Percentiles rank a stretch among this genome's conserved stretches.
These are phyloP conservation scores for Candida nonsorbophila DNA, from an alignment of 805 yeast genomes.

Conservation along the genomic window DNA sequence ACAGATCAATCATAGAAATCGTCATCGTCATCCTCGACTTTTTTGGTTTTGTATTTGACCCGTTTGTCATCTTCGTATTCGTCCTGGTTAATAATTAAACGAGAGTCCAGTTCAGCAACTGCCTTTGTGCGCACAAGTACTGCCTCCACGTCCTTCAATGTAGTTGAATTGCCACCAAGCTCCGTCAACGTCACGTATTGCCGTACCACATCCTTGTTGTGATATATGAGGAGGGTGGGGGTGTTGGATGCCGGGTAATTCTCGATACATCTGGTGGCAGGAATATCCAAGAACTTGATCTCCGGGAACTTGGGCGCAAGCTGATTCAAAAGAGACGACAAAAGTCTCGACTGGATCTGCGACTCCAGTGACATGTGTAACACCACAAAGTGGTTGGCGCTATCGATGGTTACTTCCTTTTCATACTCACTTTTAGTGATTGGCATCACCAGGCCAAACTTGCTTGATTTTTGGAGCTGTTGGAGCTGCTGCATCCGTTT, in stretches of 20 bases:
- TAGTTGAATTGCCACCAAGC: constrained; percentile 80
- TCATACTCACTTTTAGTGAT: constrained; percentile 86
- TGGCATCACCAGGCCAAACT: constrained; percentile 72
- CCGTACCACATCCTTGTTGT: constrained; percentile 69
- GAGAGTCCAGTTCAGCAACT: constrained; percentile 58
- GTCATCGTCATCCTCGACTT: constrained; percentile 26
- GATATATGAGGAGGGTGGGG: constrained; percentile 84
- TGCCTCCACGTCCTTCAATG: constrained; percentile 62
- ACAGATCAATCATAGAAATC: constrained; percentile 26
- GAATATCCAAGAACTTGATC: constrained; percentile 86
- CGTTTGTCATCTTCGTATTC: constrained; percentile 51
- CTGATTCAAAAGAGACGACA: constrained; percentile 51
- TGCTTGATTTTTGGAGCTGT: constrained; percentile 49
- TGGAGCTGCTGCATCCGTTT: constrained; percentile 74
- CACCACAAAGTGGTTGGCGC: constrained; percentile 60
- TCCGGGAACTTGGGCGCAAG: constrained; percentile 71
- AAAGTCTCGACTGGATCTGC: constrained; percentile 66
- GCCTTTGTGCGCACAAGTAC: constrained; percentile 65
- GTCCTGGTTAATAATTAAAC: constrained; percentile 55
- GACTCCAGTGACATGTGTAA: constrained; percentile 72
- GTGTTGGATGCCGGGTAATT: constrained; percentile 86
- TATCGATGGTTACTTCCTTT: constrained; percentile 78
- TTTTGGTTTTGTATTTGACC: constrained; percentile 48
- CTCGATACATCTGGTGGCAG: constrained; percentile 88
- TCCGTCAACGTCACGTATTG: constrained; percentile 77